Evolutionary conservation across 1,139 yeast species (phyloP), one percentile per base, ranked within the genome.

Genomic region (Kluyveromyces marxianus): DNA sequence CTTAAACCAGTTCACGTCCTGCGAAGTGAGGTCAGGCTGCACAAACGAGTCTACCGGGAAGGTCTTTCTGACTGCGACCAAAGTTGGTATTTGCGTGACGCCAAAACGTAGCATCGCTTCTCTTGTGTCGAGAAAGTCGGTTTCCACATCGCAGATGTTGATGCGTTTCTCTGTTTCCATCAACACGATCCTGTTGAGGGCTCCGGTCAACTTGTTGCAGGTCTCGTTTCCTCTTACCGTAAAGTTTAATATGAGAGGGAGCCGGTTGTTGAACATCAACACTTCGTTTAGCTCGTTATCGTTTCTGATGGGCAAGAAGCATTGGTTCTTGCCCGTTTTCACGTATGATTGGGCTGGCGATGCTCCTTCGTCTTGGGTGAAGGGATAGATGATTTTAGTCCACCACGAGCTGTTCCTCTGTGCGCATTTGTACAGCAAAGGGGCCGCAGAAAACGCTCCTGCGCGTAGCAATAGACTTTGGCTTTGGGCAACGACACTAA

Each of bases 221-320:
- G 72, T 68, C 3, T 75, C 70, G 54, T 83, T 87, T 6, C 88
- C 87, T 48, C 81, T 71, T 41, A 77, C 69, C 1, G 90, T 84
- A 67, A 87, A 87, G 60, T 86, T 84, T 54, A 86, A 70, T 46
- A 86, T 65, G 45, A 85, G 65, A 2, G 95, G 94, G 35, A 76
- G 71, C 50, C 75, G 75, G 48, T 69, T 69, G 38, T 64, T 67
- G 38, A 69, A 63, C n/a, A 77, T 60, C 39, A 82, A 58, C 45
- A 80, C 60, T 44, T 76, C 75, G 45, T 79, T 77, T 44, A 85
- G 65, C 54, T 85, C 94, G 44, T 66, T 63, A 35, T 70, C 69
- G 45, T 68, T 69, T 50, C 77, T 67, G 29, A 83, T 63, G 7
- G 76, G 70, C 14, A 70, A 52, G 50, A 69, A 72, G 36, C 71